phyloP scores from a whole-genome alignment of 2,329 filamentous ascomycete genomes.

The Penicillium sp. region DNA sequence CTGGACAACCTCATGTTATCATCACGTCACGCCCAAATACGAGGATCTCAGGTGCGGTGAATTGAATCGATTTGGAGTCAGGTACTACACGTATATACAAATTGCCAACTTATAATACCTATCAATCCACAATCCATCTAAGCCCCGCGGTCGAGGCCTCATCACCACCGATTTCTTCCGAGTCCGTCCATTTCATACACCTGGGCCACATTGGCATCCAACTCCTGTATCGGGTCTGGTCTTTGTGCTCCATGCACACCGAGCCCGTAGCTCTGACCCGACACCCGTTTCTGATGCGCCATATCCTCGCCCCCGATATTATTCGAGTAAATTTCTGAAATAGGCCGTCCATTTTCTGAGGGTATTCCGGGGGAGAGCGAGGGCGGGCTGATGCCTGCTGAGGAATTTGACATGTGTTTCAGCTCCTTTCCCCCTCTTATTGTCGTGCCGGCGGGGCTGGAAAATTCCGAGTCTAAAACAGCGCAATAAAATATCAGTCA shows the following conservation, averaged over 20 bases:
- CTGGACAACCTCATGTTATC: no score
- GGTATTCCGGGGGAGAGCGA: slow-evolving; percentile 5
- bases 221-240: slow-evolving; percentile 15
- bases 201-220: slow-evolving; percentile 12
- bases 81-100: background rate
- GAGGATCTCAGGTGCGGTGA: no score
- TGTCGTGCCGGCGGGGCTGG: slow-evolving; percentile 7
- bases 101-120: background rate
- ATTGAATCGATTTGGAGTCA: background rate
- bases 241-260: slow-evolving; percentile 10
- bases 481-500: slow-evolving; percentile 5
- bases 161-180: slow-evolving; percentile 5
- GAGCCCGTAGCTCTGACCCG: slow-evolving; percentile 7
- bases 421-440: slow-evolving; percentile 3
- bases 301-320: slow-evolving; percentile 2
- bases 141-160: slow-evolving; percentile 2
- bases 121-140: background rate
- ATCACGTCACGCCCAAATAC: no score
- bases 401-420: slow-evolving; percentile 10
- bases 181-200: slow-evolving; percentile 16
- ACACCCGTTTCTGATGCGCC: slow-evolving; percentile 5
- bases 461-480: slow-evolving; percentile 7
- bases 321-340: slow-evolving; percentile 7
- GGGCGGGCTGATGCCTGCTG: slow-evolving; percentile 5
- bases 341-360: slow-evolving; percentile 7